Conservation (phyloP, 2,329 filamentous ascomycete genomes). For the Lecanosticta acicola region DNA sequence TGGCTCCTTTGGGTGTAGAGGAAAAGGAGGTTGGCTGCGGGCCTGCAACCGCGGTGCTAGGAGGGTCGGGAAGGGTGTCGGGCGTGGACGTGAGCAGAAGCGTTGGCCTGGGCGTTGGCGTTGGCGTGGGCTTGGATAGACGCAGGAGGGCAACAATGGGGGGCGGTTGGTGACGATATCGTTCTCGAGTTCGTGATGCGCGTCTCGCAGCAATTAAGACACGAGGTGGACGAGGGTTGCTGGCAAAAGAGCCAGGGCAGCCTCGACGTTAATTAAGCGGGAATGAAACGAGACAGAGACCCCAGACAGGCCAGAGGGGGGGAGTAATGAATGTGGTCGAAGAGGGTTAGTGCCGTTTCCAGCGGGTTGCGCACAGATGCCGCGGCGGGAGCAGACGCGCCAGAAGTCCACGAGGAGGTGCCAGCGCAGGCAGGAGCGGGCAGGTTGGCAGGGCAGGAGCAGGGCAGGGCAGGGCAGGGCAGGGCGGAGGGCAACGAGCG, state of each 20-base stretch:
- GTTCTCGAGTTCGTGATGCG: constrained; percentile 1
- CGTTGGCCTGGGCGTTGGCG: neutral
- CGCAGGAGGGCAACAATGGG: no score
- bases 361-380: constrained; percentile 20
- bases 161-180: constrained; percentile 1
- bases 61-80: constrained; percentile 18
- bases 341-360: constrained; percentile 16
- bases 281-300: constrained; percentile 21
- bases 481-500: no score
- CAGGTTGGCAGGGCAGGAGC: no score
- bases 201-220: neutral
- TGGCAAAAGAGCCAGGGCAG: constrained; percentile 8
- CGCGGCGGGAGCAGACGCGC: neutral
- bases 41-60: constrained; percentile 9
- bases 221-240: constrained; percentile 15
- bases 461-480: no score
- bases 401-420: neutral
- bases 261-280: constrained; percentile 20
- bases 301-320: constrained; percentile 11
- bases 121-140: no score
- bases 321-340: constrained; percentile 16
- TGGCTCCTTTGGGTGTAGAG: constrained; percentile 14
- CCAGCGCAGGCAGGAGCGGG: no score
- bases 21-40: constrained; percentile 18
- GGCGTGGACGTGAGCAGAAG: constrained; percentile 5